Conservation (phyloP, 176 grass and related monocot species). For the Leersia perrieri region DNA sequence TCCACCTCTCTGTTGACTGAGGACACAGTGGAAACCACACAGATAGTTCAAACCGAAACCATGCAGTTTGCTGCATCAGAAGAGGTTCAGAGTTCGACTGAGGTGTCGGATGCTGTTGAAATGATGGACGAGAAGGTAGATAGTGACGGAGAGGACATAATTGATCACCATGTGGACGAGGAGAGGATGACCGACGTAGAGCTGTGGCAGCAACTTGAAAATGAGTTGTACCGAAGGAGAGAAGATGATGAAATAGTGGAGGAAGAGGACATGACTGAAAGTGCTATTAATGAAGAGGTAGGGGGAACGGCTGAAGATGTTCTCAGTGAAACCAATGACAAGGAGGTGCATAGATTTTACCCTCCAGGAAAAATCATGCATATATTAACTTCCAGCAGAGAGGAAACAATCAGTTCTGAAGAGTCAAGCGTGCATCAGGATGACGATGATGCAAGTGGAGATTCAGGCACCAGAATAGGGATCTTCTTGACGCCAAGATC, state of each 20-base stretch:
- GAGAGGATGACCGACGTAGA: slow-evolving; percentile 74
- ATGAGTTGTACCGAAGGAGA: slow-evolving; percentile 62
- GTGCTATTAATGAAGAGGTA: slow-evolving; percentile 43
- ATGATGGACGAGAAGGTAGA: slow-evolving; percentile 51
- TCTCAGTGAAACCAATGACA: slow-evolving; percentile 60
- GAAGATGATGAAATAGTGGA: slow-evolving; percentile 57
- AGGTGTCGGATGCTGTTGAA: slow-evolving; percentile 38
- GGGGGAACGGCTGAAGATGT: slow-evolving; percentile 29
- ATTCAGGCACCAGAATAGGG: slow-evolving; percentile 44
- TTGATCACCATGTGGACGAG: slow-evolving; percentile 37
- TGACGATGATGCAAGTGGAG: slow-evolving; percentile 5
- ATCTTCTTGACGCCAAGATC: slow-evolving; percentile 81
- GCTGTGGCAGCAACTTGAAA: slow-evolving; percentile 90
- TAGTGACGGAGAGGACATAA: slow-evolving; percentile 35
- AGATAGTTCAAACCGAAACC: slow-evolving; percentile 52
- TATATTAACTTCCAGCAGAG: slow-evolving; percentile 46
- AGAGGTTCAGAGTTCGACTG: slow-evolving; percentile 38
- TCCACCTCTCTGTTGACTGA: slow-evolving; percentile 46
- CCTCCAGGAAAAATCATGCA: slow-evolving; percentile 98
- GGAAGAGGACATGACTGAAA: slow-evolving; percentile 59
- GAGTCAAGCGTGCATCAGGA: slow-evolving; percentile 17
- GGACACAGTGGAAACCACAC: slow-evolving; percentile 39
- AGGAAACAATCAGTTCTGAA: slow-evolving; percentile 36
- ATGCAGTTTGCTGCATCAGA: slow-evolving; percentile 43
- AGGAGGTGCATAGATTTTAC: slow-evolving; percentile 89